These are phyloP conservation scores for Pleurozium schreberi DNA, from an alignment of 225 moss, liverwort and hornwort genomes.

Conservation along the genomic window DNA sequence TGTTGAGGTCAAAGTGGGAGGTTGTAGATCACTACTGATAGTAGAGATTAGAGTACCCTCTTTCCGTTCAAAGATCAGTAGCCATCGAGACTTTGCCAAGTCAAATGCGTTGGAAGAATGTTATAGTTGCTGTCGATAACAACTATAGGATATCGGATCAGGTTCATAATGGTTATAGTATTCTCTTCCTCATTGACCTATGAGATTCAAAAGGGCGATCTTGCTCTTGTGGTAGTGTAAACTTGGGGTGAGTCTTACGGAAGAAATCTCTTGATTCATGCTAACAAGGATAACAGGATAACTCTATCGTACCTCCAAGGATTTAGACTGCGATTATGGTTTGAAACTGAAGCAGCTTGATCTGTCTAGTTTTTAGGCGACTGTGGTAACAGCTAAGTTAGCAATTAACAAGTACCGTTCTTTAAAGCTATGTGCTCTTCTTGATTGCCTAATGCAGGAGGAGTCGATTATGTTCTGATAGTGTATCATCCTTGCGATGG, in stretches of 20 bases:
- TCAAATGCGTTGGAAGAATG: not conserved
- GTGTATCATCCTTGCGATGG: not conserved
- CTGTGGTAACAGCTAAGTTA: not conserved
- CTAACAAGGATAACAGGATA: not conserved
- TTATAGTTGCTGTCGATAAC: not conserved
- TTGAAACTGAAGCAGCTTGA: not conserved
- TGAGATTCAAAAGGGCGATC: not conserved
- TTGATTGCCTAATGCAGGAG: conserved; percentile 13
- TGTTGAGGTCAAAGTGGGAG: no score
- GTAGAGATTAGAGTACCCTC: not conserved
- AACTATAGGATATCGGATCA: not conserved
- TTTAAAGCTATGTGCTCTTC: not conserved
- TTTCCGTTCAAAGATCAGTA: not conserved
- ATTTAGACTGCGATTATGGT: not conserved
- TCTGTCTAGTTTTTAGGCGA: not conserved
- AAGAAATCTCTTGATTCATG: not conserved
- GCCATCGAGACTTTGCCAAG: not conserved
- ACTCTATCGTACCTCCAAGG: not conserved
- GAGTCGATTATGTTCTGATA: conserved; percentile 9
- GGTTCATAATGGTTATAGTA: not conserved
- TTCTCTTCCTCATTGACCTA: not conserved
- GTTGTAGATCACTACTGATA: not conserved
- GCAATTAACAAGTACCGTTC: not conserved
- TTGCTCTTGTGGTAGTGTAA: not conserved
- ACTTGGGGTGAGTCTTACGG: not conserved